Base-by-base conservation (phyloP, 2,329 filamentous ascomycete genomes). In the Microdochium bolleyi region DNA sequence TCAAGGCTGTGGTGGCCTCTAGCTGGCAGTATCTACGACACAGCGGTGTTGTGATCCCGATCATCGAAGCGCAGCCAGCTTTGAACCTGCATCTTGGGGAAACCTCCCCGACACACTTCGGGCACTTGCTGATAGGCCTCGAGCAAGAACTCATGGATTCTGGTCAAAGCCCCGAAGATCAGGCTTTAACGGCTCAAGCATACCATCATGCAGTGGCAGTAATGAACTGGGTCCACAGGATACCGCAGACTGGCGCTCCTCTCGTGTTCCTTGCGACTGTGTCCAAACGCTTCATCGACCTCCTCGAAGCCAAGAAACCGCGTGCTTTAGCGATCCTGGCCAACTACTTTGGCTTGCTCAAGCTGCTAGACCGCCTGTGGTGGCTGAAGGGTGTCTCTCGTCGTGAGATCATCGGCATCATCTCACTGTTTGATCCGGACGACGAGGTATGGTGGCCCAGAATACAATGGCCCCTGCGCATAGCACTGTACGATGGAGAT, bases 321-420 rank as follows among this genome's bases (percentile, higher is more conserved):
- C 79, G 83, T 13, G 82, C 83, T 1, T 71, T 87, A 25, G 77
- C 79, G 30, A 82, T 86, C 34, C 73, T 87, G 1, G 83, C 83
- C 7, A 83, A 80, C 63, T 87, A 85, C 64, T 86, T 86, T 60
- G 83, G 82, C 25, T 69, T 86, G 37, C 71, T 88, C 49, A 84
- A 84, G 61, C 76, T 76, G 32, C 72, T 86, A 56, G 79, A 85
- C 55, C 66, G 73, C 16, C 71, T 83, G 16, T 89, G 86, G 86
- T 89, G 86, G 85, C 70, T 88, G 25, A 76, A 82, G 21, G 83
- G 85, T 38, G 84, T 87, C 60, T 79, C 84, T 8, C 76, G 78
- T 16, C 77, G 82, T 52, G 82, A 89, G 59, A 80, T 89, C 16
- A 78, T 82, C 62, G 83, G 84, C 21, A 75, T 87, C 24, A 75